Evolutionary conservation across 352 stramenopile species (phyloP).

Genomic region (Phytophthora palmivora): DNA sequence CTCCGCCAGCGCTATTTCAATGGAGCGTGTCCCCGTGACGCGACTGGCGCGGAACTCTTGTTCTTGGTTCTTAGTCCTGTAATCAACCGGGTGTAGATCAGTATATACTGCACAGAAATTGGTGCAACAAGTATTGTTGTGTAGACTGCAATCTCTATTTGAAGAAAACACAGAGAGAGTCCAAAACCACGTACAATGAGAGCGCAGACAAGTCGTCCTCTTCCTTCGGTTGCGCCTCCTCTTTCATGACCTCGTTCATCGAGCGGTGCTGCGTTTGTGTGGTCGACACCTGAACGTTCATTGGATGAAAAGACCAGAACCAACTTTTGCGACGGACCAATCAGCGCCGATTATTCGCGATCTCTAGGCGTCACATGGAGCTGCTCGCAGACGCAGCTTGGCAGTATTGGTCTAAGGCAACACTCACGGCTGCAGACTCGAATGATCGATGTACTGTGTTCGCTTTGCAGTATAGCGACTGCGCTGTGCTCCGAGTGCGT

Average conservation of each 20-base stretch:
- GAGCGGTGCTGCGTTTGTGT: slow-evolving; percentile 10
- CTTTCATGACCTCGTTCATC: slow-evolving; percentile 30
- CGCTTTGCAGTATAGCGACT: slow-evolving; percentile 60
- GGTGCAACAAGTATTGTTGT: slow-evolving; percentile 3
- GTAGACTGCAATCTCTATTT: slow-evolving; percentile 7
- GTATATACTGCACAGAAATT: background rate
- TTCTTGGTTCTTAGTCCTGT: slow-evolving; percentile 45
- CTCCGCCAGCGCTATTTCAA: slow-evolving; percentile 74
- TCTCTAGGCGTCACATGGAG: slow-evolving; percentile 48
- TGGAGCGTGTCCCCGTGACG: slow-evolving; percentile 67
- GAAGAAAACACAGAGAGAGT: background rate
- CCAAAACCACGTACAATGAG: slow-evolving; percentile 30
- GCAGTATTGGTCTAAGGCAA: slow-evolving; percentile 55
- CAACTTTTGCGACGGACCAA: slow-evolving; percentile 8
- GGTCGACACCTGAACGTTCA: slow-evolving; percentile 16
- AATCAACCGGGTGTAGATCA: slow-evolving; percentile 21
- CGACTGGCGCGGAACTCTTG: slow-evolving; percentile 61
- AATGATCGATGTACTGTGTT: slow-evolving; percentile 48
- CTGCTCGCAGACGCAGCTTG: slow-evolving; percentile 42
- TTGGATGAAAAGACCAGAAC: slow-evolving; percentile 22
- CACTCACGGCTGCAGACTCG: slow-evolving; percentile 45
- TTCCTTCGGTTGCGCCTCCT: slow-evolving; percentile 21
- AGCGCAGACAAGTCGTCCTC: slow-evolving; percentile 29
- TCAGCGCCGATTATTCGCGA: slow-evolving; percentile 9
- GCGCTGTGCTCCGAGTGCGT: slow-evolving; percentile 53